Evolutionary conservation across 2,329 filamentous ascomycete species (phyloP).

Genomic region (Calonectria naviculata): DNA sequence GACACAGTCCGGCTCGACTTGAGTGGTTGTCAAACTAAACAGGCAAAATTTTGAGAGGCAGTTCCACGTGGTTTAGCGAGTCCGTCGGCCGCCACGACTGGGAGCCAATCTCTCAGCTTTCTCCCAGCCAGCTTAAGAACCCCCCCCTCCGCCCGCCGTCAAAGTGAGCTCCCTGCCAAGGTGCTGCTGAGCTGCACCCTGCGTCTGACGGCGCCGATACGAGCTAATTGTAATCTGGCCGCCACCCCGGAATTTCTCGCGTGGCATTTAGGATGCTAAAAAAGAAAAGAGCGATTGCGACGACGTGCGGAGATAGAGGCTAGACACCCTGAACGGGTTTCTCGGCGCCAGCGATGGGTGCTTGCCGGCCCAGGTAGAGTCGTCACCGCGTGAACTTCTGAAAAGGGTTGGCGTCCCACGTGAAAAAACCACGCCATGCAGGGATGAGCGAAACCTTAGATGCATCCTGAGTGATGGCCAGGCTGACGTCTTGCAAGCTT

Average conservation of each 20-base stretch:
- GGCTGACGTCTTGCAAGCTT: constrained; percentile 15
- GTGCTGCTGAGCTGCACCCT: not conserved
- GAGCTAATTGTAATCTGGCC: not conserved
- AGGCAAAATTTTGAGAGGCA: not conserved
- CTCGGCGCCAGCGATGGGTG: not conserved
- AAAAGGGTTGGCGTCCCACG: constrained; percentile 31
- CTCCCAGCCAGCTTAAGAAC: not conserved
- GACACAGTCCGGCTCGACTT: not conserved
- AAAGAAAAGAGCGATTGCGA: not conserved
- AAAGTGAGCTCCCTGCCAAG: not conserved
- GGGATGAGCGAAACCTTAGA: constrained; percentile 18
- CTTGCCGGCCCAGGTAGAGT: constrained; percentile 15
- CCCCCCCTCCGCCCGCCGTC: not conserved
- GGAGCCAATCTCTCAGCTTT: not conserved
- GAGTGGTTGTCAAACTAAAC: not conserved
- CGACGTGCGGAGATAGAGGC: not conserved
- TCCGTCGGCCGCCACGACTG: constrained; percentile 6
- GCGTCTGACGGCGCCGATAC: constrained; percentile 2
- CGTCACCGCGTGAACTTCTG: not conserved
- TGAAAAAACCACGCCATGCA: constrained; percentile 32
- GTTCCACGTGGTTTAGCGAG: constrained; percentile 22
- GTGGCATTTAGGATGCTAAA: constrained; percentile 15
- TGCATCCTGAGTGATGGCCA: constrained; percentile 14
- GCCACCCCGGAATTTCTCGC: constrained; percentile 17
- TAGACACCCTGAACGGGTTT: not conserved